Conservation (phyloP, 805 yeast genomes). For the Cyberlindnera lachancei region DNA sequence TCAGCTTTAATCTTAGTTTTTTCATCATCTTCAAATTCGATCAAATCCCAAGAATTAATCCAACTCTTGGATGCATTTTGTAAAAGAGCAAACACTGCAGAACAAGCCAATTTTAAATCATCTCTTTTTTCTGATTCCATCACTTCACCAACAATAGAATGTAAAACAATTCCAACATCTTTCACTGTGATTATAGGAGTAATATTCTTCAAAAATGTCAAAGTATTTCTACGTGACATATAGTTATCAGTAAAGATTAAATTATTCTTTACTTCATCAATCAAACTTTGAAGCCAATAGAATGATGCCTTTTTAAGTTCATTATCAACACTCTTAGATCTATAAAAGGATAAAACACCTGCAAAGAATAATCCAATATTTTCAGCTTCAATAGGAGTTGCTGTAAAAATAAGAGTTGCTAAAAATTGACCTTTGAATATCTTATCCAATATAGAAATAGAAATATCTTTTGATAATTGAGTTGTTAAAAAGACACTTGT, state of each 20-base stretch:
- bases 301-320: constrained; percentile 34
- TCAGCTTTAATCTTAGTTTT: constrained; percentile 21
- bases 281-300: constrained; percentile 46
- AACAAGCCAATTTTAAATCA: constrained; percentile 72
- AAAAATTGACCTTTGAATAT: constrained; percentile 44
- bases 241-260: constrained; percentile 42
- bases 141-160: constrained; percentile 40
- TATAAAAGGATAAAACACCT: constrained; percentile 42
- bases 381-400: constrained; percentile 74
- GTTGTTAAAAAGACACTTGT: constrained; percentile 52
- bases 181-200: constrained; percentile 50
- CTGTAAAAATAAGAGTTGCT: constrained; percentile 54
- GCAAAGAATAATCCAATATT: constrained; percentile 70
- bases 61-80: constrained; percentile 45
- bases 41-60: constrained; percentile 50
- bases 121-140: constrained; percentile 55
- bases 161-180: constrained; percentile 52
- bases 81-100: constrained; percentile 61
- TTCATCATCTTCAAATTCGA: constrained; percentile 39
- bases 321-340: constrained; percentile 23
- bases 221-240: constrained; percentile 73
- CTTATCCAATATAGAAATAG: constrained; percentile 34
- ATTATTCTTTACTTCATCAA: constrained; percentile 23
- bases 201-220: constrained; percentile 65
- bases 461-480: constrained; percentile 35